These are phyloP conservation scores for Stachybotrys echinatus DNA, from an alignment of 2,329 filamentous ascomycete genomes.

Conservation along the genomic window DNA sequence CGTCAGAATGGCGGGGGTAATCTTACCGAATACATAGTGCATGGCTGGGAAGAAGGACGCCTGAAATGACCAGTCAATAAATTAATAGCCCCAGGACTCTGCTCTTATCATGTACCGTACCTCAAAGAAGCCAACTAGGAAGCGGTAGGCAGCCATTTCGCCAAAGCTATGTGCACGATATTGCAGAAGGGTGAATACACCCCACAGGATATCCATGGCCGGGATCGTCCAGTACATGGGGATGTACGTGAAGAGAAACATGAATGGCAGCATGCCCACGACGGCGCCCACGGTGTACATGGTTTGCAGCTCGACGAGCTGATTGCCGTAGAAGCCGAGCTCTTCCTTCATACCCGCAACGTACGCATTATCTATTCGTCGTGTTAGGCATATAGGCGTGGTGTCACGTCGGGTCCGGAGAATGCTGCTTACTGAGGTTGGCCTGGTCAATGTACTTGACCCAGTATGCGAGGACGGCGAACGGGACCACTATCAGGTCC, in stretches of 20 bases:
- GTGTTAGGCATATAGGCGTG: too few species aligned
- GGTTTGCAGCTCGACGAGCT: constrained; percentile 50
- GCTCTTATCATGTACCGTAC: too few species aligned
- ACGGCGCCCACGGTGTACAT: constrained; percentile 42
- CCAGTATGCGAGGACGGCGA: constrained; percentile 50
- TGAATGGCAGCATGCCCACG: constrained; percentile 44
- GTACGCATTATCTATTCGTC: constrained; percentile 45
- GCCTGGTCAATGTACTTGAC: constrained; percentile 47
- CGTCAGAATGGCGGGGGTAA: too few species aligned
- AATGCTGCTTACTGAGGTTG: constrained; percentile 37
- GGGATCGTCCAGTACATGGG: constrained; percentile 47
- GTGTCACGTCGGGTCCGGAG: too few species aligned
- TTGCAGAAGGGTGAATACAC: constrained; percentile 50
- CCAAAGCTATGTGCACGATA: constrained; percentile 42
- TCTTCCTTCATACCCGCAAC: constrained; percentile 49
- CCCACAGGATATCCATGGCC: constrained; percentile 47
- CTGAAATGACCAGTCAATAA: too few species aligned
- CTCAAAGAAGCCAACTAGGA: constrained; percentile 50
- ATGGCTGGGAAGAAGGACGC: constrained; percentile 34
- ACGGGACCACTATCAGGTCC: constrained; percentile 50
- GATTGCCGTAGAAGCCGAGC: constrained; percentile 43
- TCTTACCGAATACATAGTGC: constrained; percentile 25
- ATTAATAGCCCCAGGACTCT: not conserved
- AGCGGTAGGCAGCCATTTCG: constrained; percentile 47
- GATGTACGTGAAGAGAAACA: constrained; percentile 40